A percentile compares a stretch with the other conserved stretches of the same genome.
Evolutionary conservation across 805 yeast genomes (phyloP).

Genomic region (Candida loeiensis): DNA sequence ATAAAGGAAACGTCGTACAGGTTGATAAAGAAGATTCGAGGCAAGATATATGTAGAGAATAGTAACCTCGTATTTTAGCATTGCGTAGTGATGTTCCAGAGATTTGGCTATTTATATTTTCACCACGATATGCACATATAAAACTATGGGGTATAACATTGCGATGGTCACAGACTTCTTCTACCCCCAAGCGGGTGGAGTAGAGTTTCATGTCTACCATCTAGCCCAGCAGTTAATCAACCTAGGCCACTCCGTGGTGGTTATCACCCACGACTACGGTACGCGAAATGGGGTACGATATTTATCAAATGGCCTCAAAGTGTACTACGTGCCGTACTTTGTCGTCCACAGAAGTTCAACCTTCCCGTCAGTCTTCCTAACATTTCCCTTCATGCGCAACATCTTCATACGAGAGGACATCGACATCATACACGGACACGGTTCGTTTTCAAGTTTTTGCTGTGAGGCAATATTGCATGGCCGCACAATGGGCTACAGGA

Average conservation of each 20-base stretch:
- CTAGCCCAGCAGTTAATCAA: conserved; percentile 76
- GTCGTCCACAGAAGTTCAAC: conserved; percentile 81
- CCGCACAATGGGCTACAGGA: conserved; percentile 83
- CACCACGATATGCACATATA: background rate
- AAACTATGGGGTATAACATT: conserved; percentile 29
- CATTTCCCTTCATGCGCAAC: conserved; percentile 81
- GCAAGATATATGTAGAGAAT: no score
- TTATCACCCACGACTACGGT: conserved; percentile 86
- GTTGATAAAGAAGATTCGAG: no score
- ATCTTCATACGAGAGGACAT: conserved; percentile 82
- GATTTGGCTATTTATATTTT: background rate
- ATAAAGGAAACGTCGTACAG: no score
- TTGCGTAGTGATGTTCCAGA: background rate
- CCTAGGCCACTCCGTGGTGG: conserved; percentile 79
- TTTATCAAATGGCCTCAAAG: conserved; percentile 86
- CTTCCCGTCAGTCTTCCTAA: conserved; percentile 84
- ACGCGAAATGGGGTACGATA: conserved; percentile 78
- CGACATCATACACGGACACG: conserved; percentile 94
- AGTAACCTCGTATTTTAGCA: no score
- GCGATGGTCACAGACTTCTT: conserved; percentile 94
- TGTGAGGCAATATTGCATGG: conserved; percentile 93
- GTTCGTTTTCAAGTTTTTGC: conserved; percentile 78
- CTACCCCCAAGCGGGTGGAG: conserved; percentile 98
- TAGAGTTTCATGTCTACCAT: conserved; percentile 92
- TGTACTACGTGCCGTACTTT: conserved; percentile 81